Conservation (phyloP, 805 yeast genomes). For the Nakazawaea ishiwadae region DNA sequence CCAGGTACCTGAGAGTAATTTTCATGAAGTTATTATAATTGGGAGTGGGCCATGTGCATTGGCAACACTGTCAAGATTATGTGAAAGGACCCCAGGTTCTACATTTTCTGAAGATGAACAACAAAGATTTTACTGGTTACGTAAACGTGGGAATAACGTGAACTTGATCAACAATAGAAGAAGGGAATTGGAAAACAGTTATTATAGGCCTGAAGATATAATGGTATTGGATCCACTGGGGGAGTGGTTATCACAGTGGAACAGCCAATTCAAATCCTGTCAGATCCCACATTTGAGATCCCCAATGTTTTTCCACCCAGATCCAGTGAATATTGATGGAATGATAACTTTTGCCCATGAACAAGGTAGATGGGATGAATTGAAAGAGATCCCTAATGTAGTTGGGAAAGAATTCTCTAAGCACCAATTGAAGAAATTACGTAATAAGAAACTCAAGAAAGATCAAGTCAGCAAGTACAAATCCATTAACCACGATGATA, state of each 20-base stretch:
- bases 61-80: background rate
- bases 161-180: background rate
- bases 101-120: background rate
- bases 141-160: background rate
- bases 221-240: background rate
- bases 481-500: background rate
- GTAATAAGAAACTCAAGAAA: background rate
- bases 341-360: background rate
- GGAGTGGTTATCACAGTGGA: background rate
- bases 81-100: background rate
- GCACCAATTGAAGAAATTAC: background rate
- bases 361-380: background rate
- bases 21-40: background rate
- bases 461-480: background rate
- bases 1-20: background rate
- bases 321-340: background rate
- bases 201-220: background rate
- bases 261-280: background rate
- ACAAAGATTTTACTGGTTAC: background rate
- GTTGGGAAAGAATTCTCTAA: background rate
- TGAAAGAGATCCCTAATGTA: background rate
- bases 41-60: background rate
- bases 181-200: background rate
- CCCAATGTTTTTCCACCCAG: background rate
- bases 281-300: background rate